A percentile compares a stretch with the other conserved stretches of the same genome.
Conservation (phyloP, 805 yeast species). For the Hyphopichia homilentoma region DNA sequence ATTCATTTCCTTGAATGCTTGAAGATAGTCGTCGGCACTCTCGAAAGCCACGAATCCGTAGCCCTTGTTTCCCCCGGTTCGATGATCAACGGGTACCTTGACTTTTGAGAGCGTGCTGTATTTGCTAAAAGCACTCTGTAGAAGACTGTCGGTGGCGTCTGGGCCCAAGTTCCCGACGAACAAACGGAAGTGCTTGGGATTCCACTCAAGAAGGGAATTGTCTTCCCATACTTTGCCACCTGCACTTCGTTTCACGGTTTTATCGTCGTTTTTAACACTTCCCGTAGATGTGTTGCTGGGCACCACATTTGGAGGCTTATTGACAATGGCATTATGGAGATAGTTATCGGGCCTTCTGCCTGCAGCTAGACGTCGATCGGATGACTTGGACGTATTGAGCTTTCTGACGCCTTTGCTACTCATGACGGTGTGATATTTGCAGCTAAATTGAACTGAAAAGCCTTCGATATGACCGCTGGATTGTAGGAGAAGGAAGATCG, state of each 20-base stretch:
- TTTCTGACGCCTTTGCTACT: not conserved
- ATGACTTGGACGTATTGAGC: conserved; percentile 35
- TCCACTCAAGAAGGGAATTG: conserved; percentile 52
- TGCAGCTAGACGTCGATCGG: conserved; percentile 55
- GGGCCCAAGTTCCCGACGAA: conserved; percentile 74
- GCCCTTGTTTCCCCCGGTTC: conserved; percentile 52
- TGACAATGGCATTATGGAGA: conserved; percentile 22
- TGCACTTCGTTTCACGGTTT: conserved; percentile 40
- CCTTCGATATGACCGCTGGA: no score
- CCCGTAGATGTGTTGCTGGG: conserved; percentile 8
- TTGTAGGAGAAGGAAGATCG: no score
- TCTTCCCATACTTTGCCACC: conserved; percentile 52
- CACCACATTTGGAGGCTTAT: conserved; percentile 15
- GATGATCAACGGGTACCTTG: conserved; percentile 53
- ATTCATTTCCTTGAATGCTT: conserved; percentile 71
- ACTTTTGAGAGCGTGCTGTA: conserved; percentile 56
- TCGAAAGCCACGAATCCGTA: conserved; percentile 72
- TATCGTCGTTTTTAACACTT: conserved; percentile 10
- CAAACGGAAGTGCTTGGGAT: conserved; percentile 64
- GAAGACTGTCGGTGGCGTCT: conserved; percentile 57
- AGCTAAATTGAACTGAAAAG: no score
- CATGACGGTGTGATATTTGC: no score
- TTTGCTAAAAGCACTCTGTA: conserved; percentile 51
- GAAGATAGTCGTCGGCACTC: conserved; percentile 61
- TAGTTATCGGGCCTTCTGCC: conserved; percentile 46